Evolutionary conservation across 805 yeast genomes (phyloP).

Genomic region (Candida tibetensis): DNA sequence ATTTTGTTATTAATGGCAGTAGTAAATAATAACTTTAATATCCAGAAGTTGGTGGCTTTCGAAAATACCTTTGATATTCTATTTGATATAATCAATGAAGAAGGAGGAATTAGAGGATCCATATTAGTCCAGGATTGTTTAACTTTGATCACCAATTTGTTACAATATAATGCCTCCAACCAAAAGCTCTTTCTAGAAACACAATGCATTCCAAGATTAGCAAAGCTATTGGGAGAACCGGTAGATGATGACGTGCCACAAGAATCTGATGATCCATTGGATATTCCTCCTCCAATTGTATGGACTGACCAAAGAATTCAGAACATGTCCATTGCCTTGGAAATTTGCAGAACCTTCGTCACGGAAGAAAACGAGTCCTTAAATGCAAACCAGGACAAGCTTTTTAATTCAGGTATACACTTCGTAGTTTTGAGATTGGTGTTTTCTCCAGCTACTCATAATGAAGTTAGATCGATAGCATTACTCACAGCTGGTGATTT

Average conservation of each 20-base stretch:
- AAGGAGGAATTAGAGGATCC: slow-evolving; percentile 88
- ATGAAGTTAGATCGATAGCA: slow-evolving; percentile 63
- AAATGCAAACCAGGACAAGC: slow-evolving; percentile 54
- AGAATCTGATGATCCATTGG: slow-evolving; percentile 15
- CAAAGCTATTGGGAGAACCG: slow-evolving; percentile 62
- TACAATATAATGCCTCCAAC: slow-evolving; percentile 82
- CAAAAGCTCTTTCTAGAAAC: slow-evolving; percentile 88
- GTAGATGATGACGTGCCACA: slow-evolving; percentile 19
- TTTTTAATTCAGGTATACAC: slow-evolving; percentile 61
- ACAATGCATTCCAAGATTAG: slow-evolving; percentile 66
- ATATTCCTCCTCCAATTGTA: slow-evolving; percentile 39
- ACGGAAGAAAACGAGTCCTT: slow-evolving; percentile 68
- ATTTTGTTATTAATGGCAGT: slow-evolving; percentile 79
- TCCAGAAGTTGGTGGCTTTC: slow-evolving; percentile 91
- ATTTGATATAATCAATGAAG: slow-evolving; percentile 76
- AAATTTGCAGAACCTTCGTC: slow-evolving; percentile 70
- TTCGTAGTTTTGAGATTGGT: slow-evolving; percentile 65
- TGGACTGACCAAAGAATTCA: slow-evolving; percentile 78
- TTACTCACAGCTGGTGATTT: slow-evolving; percentile 75
- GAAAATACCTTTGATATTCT: slow-evolving; percentile 86
- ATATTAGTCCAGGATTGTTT: slow-evolving; percentile 89
- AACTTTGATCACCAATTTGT: slow-evolving; percentile 64
- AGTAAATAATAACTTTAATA: slow-evolving; percentile 75
- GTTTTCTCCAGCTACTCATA: slow-evolving; percentile 64
- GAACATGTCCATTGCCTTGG: slow-evolving; percentile 66